Percentiles rank a stretch among this genome's conserved stretches.
phyloP scores from a whole-genome alignment of 106 monocot genomes.

The Dendrobium catenatum region DNA sequence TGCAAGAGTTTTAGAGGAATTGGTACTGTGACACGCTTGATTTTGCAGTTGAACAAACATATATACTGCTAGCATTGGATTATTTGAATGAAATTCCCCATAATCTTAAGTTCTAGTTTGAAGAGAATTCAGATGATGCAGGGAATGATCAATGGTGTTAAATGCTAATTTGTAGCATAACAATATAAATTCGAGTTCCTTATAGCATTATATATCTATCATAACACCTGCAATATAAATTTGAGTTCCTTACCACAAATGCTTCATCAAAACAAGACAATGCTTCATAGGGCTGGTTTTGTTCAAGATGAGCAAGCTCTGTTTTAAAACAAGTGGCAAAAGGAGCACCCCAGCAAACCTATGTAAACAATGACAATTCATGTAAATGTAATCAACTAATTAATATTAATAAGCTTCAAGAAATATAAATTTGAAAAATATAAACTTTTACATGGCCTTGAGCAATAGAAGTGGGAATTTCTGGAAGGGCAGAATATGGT shows the following conservation, averaged over 20 bases:
- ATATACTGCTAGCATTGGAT: too few species aligned
- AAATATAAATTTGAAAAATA: not conserved
- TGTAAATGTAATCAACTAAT: not conserved
- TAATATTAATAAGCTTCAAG: not conserved
- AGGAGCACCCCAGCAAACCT: conserved; percentile 91
- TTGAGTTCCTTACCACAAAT: conserved; percentile 58
- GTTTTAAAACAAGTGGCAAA: conserved; percentile 87
- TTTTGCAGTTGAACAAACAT: too few species aligned
- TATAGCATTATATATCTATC: not conserved
- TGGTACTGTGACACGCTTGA: too few species aligned
- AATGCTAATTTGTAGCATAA: not conserved
- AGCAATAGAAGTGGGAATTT: conserved; percentile 60
- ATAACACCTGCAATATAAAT: conserved; percentile 87
- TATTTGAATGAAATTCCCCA: too few species aligned
- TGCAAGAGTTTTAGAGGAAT: too few species aligned
- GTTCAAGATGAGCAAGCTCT: conserved; percentile 87
- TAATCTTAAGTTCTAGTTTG: too few species aligned
- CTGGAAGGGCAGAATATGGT: conserved; percentile 26
- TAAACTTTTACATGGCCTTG: conserved; percentile 66
- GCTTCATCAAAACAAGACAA: conserved; percentile 97
- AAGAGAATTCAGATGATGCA: too few species aligned
- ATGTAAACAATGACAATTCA: not conserved
- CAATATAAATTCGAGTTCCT: not conserved
- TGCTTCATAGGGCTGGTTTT: conserved; percentile 92
- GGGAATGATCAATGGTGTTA: too few species aligned